phyloP scores from a whole-genome alignment of 2,329 filamentous ascomycete species.

The Nothophaeocryptopus gaeumannii region DNA sequence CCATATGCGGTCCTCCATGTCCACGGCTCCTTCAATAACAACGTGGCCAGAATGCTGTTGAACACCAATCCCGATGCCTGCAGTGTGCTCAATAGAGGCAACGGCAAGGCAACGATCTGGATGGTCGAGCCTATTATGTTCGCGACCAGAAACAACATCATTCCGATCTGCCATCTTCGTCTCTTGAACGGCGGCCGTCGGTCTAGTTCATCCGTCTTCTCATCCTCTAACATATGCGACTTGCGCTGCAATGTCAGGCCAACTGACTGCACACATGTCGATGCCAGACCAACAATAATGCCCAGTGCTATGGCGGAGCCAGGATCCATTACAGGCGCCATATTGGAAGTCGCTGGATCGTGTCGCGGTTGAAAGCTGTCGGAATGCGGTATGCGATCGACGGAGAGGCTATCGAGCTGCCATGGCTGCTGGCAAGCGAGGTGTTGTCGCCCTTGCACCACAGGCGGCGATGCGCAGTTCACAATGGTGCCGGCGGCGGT shows the following conservation, averaged over 20 bases:
- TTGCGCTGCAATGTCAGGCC: conserved; percentile 95
- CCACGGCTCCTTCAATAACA: conserved; percentile 90
- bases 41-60: conserved; percentile 94
- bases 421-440: too few species aligned
- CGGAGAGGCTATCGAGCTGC: too few species aligned
- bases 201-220: conserved; percentile 74
- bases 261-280: conserved; percentile 90
- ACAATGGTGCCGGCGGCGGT: too few species aligned
- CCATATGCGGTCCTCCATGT: conserved; percentile 89
- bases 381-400: too few species aligned
- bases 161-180: conserved; percentile 89
- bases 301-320: conserved; percentile 55
- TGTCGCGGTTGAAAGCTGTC: not conserved
- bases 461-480: too few species aligned
- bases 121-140: conserved; percentile 94
- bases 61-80: conserved; percentile 96
- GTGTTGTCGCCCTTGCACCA: too few species aligned
- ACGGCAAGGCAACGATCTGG: conserved; percentile 91
- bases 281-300: conserved; percentile 87
- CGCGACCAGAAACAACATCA: conserved; percentile 94
- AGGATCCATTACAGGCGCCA: conserved; percentile 11
- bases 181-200: conserved; percentile 84
- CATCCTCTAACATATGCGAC: conserved; percentile 95
- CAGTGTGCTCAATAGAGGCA: conserved; percentile 90
- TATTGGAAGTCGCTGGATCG: too few species aligned